Conservation (phyloP, 108 stramenopile genomes). For the Mediolabrus comicus region DNA sequence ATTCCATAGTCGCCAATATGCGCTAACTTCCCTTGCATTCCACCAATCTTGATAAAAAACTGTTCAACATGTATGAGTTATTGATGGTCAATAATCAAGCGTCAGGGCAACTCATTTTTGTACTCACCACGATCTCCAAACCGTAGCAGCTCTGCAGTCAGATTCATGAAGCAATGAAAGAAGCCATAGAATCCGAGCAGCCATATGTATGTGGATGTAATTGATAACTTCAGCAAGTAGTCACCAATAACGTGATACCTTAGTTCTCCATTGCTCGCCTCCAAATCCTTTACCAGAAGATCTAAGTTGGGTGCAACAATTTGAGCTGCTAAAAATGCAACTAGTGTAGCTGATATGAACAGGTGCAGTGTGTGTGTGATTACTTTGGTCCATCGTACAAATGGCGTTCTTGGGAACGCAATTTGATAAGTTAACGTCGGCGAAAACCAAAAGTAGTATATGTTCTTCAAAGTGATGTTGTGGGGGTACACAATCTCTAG, state of each 20-base stretch:
- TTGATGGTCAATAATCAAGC: neutral
- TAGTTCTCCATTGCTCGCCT: constrained; percentile 48
- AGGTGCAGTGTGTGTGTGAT: constrained; percentile 53
- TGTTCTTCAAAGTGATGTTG: constrained; percentile 73
- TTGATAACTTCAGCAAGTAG: constrained; percentile 73
- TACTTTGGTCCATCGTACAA: constrained; percentile 52
- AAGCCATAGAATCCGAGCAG: constrained; percentile 87
- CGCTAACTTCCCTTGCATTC: constrained; percentile 85
- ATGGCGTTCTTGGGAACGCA: constrained; percentile 66
- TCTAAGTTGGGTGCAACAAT: constrained; percentile 62
- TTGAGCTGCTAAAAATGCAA: constrained; percentile 72
- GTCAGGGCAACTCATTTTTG: neutral
- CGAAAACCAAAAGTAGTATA: constrained; percentile 86
- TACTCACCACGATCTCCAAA: constrained; percentile 85
- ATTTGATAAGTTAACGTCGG: constrained; percentile 89
- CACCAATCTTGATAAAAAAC: constrained; percentile 87
- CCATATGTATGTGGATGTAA: constrained; percentile 91
- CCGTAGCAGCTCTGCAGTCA: constrained; percentile 86
- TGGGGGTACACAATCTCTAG: constrained; percentile 54
- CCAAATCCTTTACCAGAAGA: constrained; percentile 58
- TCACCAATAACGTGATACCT: constrained; percentile 61
- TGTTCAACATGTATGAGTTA: neutral
- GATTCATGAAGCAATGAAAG: constrained; percentile 91
- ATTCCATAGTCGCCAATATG: constrained; percentile 95
- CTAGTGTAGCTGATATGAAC: constrained; percentile 44